Percentiles rank a stretch among this genome's conserved stretches.
phyloP scores from a whole-genome alignment of 495 filamentous ascomycete genomes.

The Talaromyces liani region DNA sequence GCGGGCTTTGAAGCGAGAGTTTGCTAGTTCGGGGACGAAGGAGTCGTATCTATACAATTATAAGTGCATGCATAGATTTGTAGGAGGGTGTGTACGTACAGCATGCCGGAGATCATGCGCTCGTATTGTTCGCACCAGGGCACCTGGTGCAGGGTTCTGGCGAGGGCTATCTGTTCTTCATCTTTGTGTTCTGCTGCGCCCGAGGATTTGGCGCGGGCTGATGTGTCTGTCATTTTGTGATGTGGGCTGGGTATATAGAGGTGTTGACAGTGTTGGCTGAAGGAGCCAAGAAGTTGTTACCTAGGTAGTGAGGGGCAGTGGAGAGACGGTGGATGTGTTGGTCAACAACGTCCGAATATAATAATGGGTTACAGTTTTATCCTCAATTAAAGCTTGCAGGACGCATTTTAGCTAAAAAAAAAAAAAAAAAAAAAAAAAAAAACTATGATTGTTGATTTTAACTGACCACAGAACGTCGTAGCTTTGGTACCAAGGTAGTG shows the following conservation, averaged over 20 bases:
- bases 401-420: too few relatives aligned
- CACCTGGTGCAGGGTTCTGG: conserved; percentile 29
- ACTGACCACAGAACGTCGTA: too few relatives aligned
- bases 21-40: conserved; percentile 18
- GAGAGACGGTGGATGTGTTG: neutral
- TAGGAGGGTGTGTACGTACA: too few relatives aligned
- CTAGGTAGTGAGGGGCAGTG: neutral
- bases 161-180: conserved; percentile 34
- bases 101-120: conserved; percentile 48
- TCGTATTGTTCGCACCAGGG: conserved; percentile 45
- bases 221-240: neutral
- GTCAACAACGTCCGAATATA: neutral
- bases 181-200: conserved; percentile 33
- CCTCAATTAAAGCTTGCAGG: too few relatives aligned
- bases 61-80: too few relatives aligned
- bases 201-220: neutral
- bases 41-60: conserved; percentile 18
- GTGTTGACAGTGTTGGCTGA: neutral
- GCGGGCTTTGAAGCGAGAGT: conserved; percentile 23
- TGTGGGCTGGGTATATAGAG: neutral
- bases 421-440: too few relatives aligned
- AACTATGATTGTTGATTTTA: too few relatives aligned
- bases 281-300: neutral
- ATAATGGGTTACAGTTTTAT: too few relatives aligned
- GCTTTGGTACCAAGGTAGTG: too few relatives aligned